Evolutionary conservation across 2,329 filamentous ascomycete species (phyloP), one percentile per base, ranked within the genome.

Genomic region (Amauroascus verrucosus): DNA sequence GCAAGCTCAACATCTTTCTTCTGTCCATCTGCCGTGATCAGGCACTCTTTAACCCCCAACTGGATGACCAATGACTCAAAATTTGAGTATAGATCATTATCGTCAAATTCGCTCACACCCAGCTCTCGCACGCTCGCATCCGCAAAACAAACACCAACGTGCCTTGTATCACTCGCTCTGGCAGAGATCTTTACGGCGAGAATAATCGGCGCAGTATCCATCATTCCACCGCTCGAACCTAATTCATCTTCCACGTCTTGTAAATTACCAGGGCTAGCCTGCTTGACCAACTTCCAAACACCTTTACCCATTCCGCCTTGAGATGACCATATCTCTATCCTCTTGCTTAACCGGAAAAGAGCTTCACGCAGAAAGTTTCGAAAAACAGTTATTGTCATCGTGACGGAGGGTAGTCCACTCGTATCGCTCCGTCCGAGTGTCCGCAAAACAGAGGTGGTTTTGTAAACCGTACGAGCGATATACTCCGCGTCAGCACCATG

Each of bases 11-110:
- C 81, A 64, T 98, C 90, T 67, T 94, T 95, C 56, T 86, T 85
- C 4, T 78, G 74, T 54, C 81, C 80, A 64, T 97, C 90, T 18
- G 81, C 72, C 62, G 88, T 85, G n/a, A 98, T 72, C 28, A 98
- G 73, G 63, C 90, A 96, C 68, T 98, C 93, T 65, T 89, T 93
- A 18, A 96, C 88, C 5, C 93, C 93, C 2, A 98, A 81, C 66
- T 98, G 94, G 60, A 98, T 98, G 50, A 98, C 80, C 16, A 98
- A 77, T 2, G 90, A 89, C 72, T 98, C 93, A 60, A 98, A 94
- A 68, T 98, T 98, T 50, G 91, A 97, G 73, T 94, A 98, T 8
- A 96, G 77, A 66, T 98, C 93, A 65, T 97, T 98, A 75, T 98
- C 93, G n/a, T 95, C 80, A 60, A 98, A 98, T 66, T 98, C 94